Base-by-base conservation (phyloP, 768 basidiomycete genomes). In the Lactarius tabidus region DNA sequence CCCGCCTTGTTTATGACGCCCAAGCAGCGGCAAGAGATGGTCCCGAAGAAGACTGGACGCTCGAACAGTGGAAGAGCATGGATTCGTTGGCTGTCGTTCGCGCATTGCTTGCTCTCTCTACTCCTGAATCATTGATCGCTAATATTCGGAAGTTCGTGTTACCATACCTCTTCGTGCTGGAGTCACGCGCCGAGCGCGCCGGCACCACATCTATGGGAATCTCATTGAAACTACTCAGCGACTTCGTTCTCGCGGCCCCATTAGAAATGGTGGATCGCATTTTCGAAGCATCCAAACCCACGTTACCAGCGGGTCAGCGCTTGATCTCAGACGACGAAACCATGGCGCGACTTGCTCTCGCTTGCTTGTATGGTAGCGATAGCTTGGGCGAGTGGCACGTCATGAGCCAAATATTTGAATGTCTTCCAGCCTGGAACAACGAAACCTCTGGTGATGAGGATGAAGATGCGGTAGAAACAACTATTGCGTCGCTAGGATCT, bases 381-480 rank as follows among this genome's bases (percentile, higher is more conserved):
- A 83, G 82, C 62, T 76, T 88, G 38, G 79, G 85, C 64, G 82
- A 87, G 69, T 96, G 92, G 93, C 72, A 85, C 1, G 86, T 80
- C 5, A 98, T 97, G 95, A 92, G 89, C 69, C 79, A 80, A 36
- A 91, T 99, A 58, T 98, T 99, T 74, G 96, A 99, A 73, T 99
- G 95, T 73, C 81, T 98, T 36, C 96, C 96, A 0, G 96, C 89
- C 3, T 97, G 95, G 93, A 87, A 86, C 63, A 87, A 86, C 63
- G 78, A 86, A 9, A 67, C 79, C 4, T 74, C 74, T 48, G 81
- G 80, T n/a, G 83, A 81, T 45, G 84, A 87, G 55, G 81, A 82
- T 48, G 84, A 81, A 57, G 93, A 93, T 65, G 85, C 85, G 58
- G 87, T 86, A n/a, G 87, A 94, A 59, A 89, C 89, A 7, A 95